These are phyloP conservation scores for Vanderwaltozyma verrucispora DNA, from an alignment of 805 yeast species.

Conservation along the genomic window DNA sequence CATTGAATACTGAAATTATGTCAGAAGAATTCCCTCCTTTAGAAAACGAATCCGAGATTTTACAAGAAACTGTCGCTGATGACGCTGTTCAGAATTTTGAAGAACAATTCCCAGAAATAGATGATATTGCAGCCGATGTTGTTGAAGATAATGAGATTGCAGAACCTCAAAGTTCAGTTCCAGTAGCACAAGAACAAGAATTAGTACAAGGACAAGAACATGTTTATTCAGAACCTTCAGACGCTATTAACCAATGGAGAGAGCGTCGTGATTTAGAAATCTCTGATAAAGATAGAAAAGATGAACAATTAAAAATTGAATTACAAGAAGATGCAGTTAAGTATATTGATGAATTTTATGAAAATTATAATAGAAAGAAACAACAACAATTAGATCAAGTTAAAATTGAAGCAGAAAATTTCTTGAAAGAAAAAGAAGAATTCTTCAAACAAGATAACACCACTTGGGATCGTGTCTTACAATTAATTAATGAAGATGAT, in stretches of 20 bases:
- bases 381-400: conserved; percentile 57
- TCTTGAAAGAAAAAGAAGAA: conserved; percentile 62
- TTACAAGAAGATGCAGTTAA: conserved; percentile 67
- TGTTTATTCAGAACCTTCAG: conserved; percentile 16
- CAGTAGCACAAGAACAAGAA: conserved; percentile 27
- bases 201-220: conserved; percentile 16
- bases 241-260: conserved; percentile 66
- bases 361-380: conserved; percentile 76
- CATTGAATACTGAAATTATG: not conserved
- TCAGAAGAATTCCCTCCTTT: not conserved
- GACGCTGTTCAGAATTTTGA: conserved; percentile 40
- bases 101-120: conserved; percentile 47
- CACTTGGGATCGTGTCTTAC: conserved; percentile 67
- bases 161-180: conserved; percentile 13
- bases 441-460: conserved; percentile 66
- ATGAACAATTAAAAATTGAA: conserved; percentile 50
- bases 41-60: not conserved
- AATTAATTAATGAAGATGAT: conserved; percentile 35
- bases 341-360: conserved; percentile 86
- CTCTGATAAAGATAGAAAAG: conserved; percentile 64
- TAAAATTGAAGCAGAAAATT: conserved; percentile 57
- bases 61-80: not conserved
- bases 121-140: conserved; percentile 2
- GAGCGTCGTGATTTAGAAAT: conserved; percentile 72
- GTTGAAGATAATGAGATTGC: not conserved